Evolutionary conservation across 306 rosid genomes (phyloP).

Genomic region (Vicia faba): DNA sequence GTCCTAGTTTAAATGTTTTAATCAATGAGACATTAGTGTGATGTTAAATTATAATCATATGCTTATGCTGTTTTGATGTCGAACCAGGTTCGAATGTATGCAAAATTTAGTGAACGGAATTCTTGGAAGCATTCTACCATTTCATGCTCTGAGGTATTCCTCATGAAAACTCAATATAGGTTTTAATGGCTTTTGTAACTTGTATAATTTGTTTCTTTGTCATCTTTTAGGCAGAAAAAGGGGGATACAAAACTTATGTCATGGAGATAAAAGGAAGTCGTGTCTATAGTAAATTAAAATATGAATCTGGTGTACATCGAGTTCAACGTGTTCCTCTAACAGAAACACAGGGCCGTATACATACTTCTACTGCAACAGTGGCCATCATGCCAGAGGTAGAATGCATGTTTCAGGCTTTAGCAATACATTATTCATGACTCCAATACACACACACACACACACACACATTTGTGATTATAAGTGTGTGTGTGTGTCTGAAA

Average conservation of each 20-base stretch:
- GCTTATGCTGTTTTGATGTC: slow-evolving; percentile 38
- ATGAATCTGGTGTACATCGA: slow-evolving; percentile 96
- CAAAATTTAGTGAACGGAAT: slow-evolving; percentile 78
- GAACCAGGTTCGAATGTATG: slow-evolving; percentile 92
- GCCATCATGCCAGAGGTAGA: slow-evolving; percentile 99
- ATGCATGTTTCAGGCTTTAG: slow-evolving; percentile 31
- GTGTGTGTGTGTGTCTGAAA: slow-evolving; percentile 31
- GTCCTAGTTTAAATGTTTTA: slow-evolving; percentile 28
- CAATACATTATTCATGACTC: slow-evolving; percentile 22
- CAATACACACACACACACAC: too few species aligned
- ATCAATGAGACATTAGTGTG: slow-evolving; percentile 30
- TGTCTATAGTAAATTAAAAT: slow-evolving; percentile 93
- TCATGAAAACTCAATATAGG: slow-evolving; percentile 22
- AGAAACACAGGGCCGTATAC: slow-evolving; percentile 94
- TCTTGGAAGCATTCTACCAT: slow-evolving; percentile 71
- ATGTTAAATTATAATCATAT: slow-evolving; percentile 31
- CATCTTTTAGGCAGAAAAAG: slow-evolving; percentile 81
- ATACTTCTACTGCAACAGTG: slow-evolving; percentile 98
- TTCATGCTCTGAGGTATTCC: slow-evolving; percentile 74
- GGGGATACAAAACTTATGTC: slow-evolving; percentile 95
- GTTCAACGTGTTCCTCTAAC: slow-evolving; percentile 99
- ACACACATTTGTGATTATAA: too few species aligned
- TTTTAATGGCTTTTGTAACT: slow-evolving; percentile 29
- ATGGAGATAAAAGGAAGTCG: slow-evolving; percentile 91
- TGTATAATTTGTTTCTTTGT: slow-evolving; percentile 29